These are phyloP conservation scores for Chrysoporthe cubensis DNA, from an alignment of 2,329 filamentous ascomycete species.

Conservation along the genomic window DNA sequence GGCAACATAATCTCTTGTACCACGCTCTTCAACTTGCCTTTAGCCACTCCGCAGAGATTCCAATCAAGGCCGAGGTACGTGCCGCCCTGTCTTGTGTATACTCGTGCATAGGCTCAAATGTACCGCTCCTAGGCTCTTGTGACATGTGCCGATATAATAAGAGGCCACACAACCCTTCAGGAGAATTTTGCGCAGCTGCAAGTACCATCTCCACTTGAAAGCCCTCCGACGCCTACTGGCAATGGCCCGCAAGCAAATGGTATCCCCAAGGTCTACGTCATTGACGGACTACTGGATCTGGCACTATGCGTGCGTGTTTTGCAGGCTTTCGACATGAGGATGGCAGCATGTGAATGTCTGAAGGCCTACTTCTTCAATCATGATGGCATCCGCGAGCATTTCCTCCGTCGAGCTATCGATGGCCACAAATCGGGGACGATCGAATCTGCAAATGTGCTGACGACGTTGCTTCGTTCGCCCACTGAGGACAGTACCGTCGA, in stretches of 20 bases:
- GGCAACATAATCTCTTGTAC: conserved; percentile 78
- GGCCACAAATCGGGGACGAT: conserved; percentile 78
- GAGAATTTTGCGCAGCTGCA: conserved; percentile 88
- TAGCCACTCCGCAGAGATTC: conserved; percentile 69
- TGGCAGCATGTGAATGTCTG: conserved; percentile 86
- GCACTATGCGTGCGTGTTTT: conserved; percentile 70
- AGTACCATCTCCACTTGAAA: conserved; percentile 64
- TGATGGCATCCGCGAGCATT: conserved; percentile 79
- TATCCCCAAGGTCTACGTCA: conserved; percentile 77
- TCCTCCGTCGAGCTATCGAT: conserved; percentile 85
- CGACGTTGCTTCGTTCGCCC: conserved; percentile 73
- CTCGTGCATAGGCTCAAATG: conserved; percentile 21
- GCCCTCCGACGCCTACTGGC: conserved; percentile 40
- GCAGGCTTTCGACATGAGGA: conserved; percentile 76
- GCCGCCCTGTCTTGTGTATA: conserved; percentile 22
- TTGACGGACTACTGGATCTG: conserved; percentile 87
- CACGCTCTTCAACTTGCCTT: conserved; percentile 85
- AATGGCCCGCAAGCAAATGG: conserved; percentile 51
- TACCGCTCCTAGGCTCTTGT: conserved; percentile 65
- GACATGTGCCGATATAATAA: conserved; percentile 87
- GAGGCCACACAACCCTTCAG: conserved; percentile 77
- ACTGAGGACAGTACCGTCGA: conserved; percentile 68
- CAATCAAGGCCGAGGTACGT: conserved; percentile 78
- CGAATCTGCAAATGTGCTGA: conserved; percentile 86
- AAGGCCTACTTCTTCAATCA: conserved; percentile 91